Evolutionary conservation across 345 rosid genomes (phyloP), one percentile per base, ranked within the genome.

Genomic region (Laguncularia racemosa): DNA sequence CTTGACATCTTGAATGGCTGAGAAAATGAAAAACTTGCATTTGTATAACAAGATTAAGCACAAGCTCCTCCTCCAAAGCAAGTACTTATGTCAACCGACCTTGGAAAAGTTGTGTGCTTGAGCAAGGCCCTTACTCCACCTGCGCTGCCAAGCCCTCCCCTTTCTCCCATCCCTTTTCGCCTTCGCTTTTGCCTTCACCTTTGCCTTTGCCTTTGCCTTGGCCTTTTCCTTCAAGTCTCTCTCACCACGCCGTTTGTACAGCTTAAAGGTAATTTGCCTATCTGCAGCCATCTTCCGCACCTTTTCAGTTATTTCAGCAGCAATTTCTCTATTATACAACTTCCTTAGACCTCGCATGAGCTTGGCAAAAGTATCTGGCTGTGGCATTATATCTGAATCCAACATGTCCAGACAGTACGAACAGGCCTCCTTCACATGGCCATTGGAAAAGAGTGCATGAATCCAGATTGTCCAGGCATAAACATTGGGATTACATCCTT

Each of bases 391-490:
- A 56, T 85, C 90, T 50, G 80, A 77, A 51, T 89, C 99, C 84
- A 87, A 78, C 99, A 93, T 93, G 58, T 93, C 97, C 71, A 93
- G 51, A 70, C 96, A 87, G 78, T 80, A 86, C 0, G 70, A 69
- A 67, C 99, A 89, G 2, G 99, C 99, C 65, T 83, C 95, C 67
- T 89, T 89, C 61, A 83, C 89, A 66, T 81, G 81, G 52, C 95
- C 88, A 55, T 72, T 87, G 19, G 95, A 76, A 77, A 86, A 86
- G 68, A 93, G 73, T 12, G 88, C 83, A 52, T 93, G 99, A 61
- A 93, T 83, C 97, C 99, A 93, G 51, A 93, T 87, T 48, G 91
- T 93, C 97, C 97, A 93, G 0, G 80, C 76, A 71, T 62, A 71
- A 65, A 76, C 80, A 66, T 82, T 93, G 53, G 87, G 76, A 60